Conservation (phyloP, 495 filamentous ascomycete genomes). For the Polyplosphaeria fusca region DNA sequence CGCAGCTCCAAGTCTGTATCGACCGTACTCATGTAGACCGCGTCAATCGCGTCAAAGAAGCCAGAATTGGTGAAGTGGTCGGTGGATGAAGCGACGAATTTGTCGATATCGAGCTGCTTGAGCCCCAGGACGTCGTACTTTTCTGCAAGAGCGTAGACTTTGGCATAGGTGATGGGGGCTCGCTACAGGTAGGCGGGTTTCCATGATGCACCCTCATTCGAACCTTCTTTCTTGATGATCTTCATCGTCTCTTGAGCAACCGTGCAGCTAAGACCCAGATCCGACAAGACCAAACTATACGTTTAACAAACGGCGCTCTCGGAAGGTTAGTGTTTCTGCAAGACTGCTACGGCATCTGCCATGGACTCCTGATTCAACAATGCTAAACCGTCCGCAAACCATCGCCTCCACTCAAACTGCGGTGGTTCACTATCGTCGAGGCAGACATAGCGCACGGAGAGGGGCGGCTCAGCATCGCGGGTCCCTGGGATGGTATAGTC, state of each 20-base stretch:
- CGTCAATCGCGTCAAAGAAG: constrained; percentile 39
- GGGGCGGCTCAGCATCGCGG: neutral
- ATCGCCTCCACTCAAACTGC: neutral
- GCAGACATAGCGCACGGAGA: too few species aligned
- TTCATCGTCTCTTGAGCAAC: neutral
- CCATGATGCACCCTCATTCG: neutral
- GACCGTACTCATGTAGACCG: constrained; percentile 38
- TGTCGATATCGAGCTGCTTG: constrained; percentile 39
- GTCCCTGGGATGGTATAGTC: neutral
- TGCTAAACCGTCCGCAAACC: neutral
- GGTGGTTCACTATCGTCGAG: neutral
- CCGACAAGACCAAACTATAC: too few species aligned
- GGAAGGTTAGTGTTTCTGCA: neutral
- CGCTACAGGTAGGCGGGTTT: neutral
- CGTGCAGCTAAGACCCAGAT: too few species aligned
- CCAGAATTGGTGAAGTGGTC: constrained; percentile 31
- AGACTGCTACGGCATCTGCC: neutral
- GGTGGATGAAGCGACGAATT: constrained; percentile 36
- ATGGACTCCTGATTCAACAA: neutral
- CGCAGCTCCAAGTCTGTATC: constrained; percentile 39
- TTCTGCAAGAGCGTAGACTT: constrained; percentile 47
- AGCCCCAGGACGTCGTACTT: constrained; percentile 44
- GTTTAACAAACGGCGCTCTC: neutral
- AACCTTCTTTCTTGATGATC: neutral
- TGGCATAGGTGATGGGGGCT: constrained; percentile 29